Base-by-base conservation (phyloP, 805 yeast genomes). In the Nakazawaea holstii region DNA sequence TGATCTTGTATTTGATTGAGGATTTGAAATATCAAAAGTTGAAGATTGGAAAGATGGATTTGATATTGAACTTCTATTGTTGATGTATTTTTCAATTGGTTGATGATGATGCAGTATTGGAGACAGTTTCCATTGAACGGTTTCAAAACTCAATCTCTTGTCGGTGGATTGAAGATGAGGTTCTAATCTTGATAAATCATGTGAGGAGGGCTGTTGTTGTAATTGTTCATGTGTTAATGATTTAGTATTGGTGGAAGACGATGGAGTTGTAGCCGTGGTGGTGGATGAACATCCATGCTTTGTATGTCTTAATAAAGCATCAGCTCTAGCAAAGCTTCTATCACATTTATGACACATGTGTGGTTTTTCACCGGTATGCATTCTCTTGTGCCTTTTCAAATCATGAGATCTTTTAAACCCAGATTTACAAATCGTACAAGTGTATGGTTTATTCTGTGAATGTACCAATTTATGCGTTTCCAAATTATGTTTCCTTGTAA, bases 351-450 rank as follows among this genome's bases (percentile, higher is more conserved):
- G 65, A 60, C 95, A 87, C 37, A 59, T 64, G 59, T 67, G 81
- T 1, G 92, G 91, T 59, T 77, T 81, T 53, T 80, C 88, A 20
- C 92, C 92, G 0, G 89, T 77, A 58, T 87, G 95, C 32, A 83
- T 69, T 61, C 83, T 83, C 49, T 76, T 77, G 57, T 87, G 95
- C 45, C 95, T 72, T 57, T 80, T 84, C 56, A 87, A 69, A 60
- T 87, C 95, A 60, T 86, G 91, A 29, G 79, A 73, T 41, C 95
- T 70, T 50, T 94, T 73, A 61, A 87, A 87, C 53, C 71, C 75
- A 41, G 77, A 68, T 45, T 72, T 66, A 57, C 95, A 87, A 28
- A 74, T 72, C 10, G 73, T 52, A 61, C 95, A 87, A 24, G 67
- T 62, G 62, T 74, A 85, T 1, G 90, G 88, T 58, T 78, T 82